Evolutionary conservation across 495 filamentous ascomycete genomes (phyloP).

Genomic region (Aspergillus carlsbadensis): DNA sequence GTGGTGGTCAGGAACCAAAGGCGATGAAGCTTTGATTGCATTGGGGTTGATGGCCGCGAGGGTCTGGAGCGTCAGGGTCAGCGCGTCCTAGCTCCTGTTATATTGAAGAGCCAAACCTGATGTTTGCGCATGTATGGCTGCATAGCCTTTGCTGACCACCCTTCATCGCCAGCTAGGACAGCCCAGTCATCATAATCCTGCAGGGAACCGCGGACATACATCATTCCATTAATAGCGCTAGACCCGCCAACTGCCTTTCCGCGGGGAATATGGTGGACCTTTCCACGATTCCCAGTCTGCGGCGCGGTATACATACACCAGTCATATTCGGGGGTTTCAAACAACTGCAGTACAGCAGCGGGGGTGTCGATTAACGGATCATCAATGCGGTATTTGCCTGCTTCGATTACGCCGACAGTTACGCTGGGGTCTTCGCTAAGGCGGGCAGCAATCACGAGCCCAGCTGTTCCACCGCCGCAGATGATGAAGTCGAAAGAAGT

Average conservation of each 20-base stretch:
- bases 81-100: no score
- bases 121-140: constrained; percentile 29
- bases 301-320: constrained; percentile 56
- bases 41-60: constrained; percentile 1
- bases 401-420: constrained; percentile 54
- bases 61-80: no score
- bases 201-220: constrained; percentile 30
- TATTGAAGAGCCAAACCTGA: neutral
- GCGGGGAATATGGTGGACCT: constrained; percentile 35
- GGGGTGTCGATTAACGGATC: constrained; percentile 50
- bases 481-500: constrained; percentile 14
- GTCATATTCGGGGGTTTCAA: constrained; percentile 53
- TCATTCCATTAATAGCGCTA: constrained; percentile 51
- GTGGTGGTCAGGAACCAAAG: constrained; percentile 16
- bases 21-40: neutral
- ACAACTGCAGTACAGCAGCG: constrained; percentile 39
- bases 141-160: constrained; percentile 40
- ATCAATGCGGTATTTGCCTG: constrained; percentile 48
- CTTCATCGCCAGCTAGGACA: constrained; percentile 30
- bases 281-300: constrained; percentile 34
- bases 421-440: constrained; percentile 53
- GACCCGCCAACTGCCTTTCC: constrained; percentile 60
- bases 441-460: constrained; percentile 51
- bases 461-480: constrained; percentile 44
- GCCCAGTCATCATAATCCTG: constrained; percentile 52